phyloP scores from a whole-genome alignment of 2,329 filamentous ascomycete species.

The Lomentospora prolificans region DNA sequence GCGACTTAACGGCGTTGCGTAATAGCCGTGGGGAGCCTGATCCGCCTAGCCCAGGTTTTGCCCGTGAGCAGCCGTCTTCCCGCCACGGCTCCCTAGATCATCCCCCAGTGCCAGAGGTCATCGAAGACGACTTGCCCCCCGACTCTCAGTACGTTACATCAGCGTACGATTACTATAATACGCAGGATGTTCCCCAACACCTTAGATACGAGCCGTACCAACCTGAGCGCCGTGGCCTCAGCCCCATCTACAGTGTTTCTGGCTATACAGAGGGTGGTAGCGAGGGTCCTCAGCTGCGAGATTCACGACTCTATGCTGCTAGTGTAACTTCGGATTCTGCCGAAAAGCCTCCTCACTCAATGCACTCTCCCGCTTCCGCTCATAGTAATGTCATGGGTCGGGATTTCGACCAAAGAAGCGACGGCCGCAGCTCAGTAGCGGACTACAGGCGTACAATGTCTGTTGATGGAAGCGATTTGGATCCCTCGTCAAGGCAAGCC shows the following conservation, averaged over 20 bases:
- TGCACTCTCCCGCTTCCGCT: slow-evolving; percentile 47
- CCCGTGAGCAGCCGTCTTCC: background rate
- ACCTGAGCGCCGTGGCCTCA: slow-evolving; percentile 61
- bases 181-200: slow-evolving; percentile 54
- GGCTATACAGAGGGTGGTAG: slow-evolving; percentile 61
- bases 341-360: slow-evolving; percentile 39
- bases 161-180: slow-evolving; percentile 40
- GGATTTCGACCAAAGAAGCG: slow-evolving; percentile 37
- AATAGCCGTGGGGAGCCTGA: slow-evolving; percentile 24
- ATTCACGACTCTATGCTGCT: slow-evolving; percentile 42
- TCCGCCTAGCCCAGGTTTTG: background rate
- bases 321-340: slow-evolving; percentile 49
- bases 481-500: slow-evolving; percentile 56
- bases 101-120: background rate
- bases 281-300: slow-evolving; percentile 39
- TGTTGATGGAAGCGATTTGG: slow-evolving; percentile 45
- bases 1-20: slow-evolving; percentile 45
- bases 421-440: slow-evolving; percentile 39
- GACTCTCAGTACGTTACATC: slow-evolving; percentile 36
- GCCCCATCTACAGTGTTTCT: slow-evolving; percentile 86
- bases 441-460: slow-evolving; percentile 45
- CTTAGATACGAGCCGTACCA: slow-evolving; percentile 60
- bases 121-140: slow-evolving; percentile 17
- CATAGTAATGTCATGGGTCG: slow-evolving; percentile 36
- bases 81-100: slow-evolving; percentile 11